Percentiles rank a stretch among this genome's conserved stretches.
Conservation (phyloP, 495 filamentous ascomycete genomes). For the Echria macrotheca region DNA sequence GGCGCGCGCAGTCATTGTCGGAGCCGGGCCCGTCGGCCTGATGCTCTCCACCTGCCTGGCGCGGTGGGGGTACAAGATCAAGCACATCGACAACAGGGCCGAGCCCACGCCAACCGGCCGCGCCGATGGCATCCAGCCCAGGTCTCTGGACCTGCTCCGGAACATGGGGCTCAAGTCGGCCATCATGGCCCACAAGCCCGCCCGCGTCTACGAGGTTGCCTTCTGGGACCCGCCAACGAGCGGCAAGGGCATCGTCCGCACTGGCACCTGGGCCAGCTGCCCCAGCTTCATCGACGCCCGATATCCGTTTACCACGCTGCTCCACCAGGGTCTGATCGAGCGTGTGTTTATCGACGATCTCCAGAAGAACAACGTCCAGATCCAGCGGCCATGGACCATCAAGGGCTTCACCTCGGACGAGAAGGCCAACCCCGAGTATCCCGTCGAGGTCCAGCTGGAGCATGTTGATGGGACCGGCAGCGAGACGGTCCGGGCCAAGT, state of each 20-base stretch:
- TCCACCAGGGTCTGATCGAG: slow-evolving; percentile 74
- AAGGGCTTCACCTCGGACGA: slow-evolving; percentile 58
- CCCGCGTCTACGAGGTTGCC: slow-evolving; percentile 68
- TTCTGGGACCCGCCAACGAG: slow-evolving; percentile 67
- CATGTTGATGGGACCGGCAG: slow-evolving; percentile 65
- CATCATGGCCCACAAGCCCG: slow-evolving; percentile 71
- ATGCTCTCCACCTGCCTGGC: slow-evolving; percentile 77
- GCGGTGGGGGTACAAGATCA: slow-evolving; percentile 64
- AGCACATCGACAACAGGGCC: slow-evolving; percentile 66
- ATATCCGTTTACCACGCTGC: slow-evolving; percentile 69
- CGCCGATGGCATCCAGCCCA: slow-evolving; percentile 76
- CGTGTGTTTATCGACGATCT: slow-evolving; percentile 65
- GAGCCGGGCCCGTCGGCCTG: slow-evolving; percentile 83
- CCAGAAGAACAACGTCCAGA: slow-evolving; percentile 48
- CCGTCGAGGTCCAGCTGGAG: slow-evolving; percentile 63
- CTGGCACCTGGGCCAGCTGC: slow-evolving; percentile 65
- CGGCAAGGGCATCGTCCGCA: slow-evolving; percentile 57
- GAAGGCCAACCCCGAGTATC: slow-evolving; percentile 52
- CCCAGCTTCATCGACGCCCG: slow-evolving; percentile 68
- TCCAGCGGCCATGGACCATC: slow-evolving; percentile 58
- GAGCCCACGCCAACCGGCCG: slow-evolving; percentile 66
- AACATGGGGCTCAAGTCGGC: slow-evolving; percentile 67
- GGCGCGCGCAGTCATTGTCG: slow-evolving; percentile 61
- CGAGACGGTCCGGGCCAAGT: slow-evolving; percentile 51
- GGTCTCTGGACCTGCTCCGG: slow-evolving; percentile 68